phyloP scores from a whole-genome alignment of 2,329 filamentous ascomycete species.

The Didymella sp. region DNA sequence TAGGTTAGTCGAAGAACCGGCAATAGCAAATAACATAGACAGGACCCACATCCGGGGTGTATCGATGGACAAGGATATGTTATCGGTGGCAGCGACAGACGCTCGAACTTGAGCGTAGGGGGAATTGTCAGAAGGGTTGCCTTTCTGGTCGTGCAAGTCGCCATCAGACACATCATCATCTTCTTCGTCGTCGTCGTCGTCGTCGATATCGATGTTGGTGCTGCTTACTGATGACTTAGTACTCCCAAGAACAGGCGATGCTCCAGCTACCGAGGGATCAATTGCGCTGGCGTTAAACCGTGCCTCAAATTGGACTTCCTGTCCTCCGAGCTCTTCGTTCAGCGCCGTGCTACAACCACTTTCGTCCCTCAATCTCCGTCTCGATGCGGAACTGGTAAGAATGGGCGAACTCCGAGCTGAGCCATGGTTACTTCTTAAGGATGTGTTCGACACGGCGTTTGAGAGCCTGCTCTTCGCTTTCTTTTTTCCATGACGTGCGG shows the following conservation, averaged over 20 bases:
- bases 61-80: conserved; percentile 80
- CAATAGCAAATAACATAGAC: conserved; percentile 79
- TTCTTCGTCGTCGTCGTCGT: conserved; percentile 30
- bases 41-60: conserved; percentile 87
- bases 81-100: conserved; percentile 77
- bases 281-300: conserved; percentile 43
- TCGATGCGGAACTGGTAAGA: conserved; percentile 29
- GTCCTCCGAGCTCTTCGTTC: conserved; percentile 34
- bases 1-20: conserved; percentile 83
- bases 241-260: conserved; percentile 33
- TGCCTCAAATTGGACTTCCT: conserved; percentile 42
- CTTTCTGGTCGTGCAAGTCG: conserved; percentile 46
- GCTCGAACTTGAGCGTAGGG: conserved; percentile 81
- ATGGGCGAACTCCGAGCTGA: conserved; percentile 30
- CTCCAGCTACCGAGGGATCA: conserved; percentile 32
- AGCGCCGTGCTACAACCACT: conserved; percentile 35
- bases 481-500: conserved; percentile 32
- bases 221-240: conserved; percentile 41
- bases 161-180: conserved; percentile 47
- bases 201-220: conserved; percentile 37
- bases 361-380: conserved; percentile 37
- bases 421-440: conserved; percentile 25
- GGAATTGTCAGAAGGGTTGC: conserved; percentile 70
- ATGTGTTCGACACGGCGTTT: conserved; percentile 26
- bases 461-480: conserved; percentile 47